Base-by-base conservation (phyloP, 2,329 filamentous ascomycete species). In the Cadophora gregata region DNA sequence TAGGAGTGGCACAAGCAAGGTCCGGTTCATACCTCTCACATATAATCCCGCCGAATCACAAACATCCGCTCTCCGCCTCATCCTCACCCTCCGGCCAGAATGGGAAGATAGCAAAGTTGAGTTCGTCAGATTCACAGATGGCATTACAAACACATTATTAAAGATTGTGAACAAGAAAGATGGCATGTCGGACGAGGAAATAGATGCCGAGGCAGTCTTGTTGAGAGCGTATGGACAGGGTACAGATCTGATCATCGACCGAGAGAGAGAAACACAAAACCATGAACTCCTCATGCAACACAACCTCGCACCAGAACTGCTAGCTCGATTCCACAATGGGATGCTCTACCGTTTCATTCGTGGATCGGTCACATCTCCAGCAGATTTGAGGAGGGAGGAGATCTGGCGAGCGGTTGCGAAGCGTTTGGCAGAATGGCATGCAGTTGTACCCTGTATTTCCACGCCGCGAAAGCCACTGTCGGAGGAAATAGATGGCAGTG, bases 161-260 rank as follows among this genome's bases (percentile, higher is more conserved):
- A 94, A 94, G 78, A 89, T 90, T n/a, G 81, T 91, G 76, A 92
- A 93, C 78, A 86, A 84, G 72, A 84, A 83, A 65, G 84, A 87
- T 16, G 92, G 91, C 59, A 83, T 90, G 71, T 90, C 92, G 60
- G 86, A 91, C 74, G 88, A 93, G 62, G 86, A 93, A 74, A 85
- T 95, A 72, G 94, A 98, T 79, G 85, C 86, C 69, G 92, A 97
- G 71, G 92, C 96, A 38, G 88, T 98, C 72, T 84, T 99, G 70
- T 86, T 99, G 75, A 89, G 96, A 73, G 96, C 96, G 69, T 99
- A 97, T 80, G 96, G 96, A 74, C 90, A 96, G 78, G 93, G 94
- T 70, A 98, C 96, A 72, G 93, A 97, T 77, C 86, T 98, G 63
- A 86, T 99, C 74, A 99, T 99, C 80, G 96, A 99, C 81, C 91